A percentile compares a stretch with the other conserved stretches of the same genome.
phyloP scores from a whole-genome alignment of 2,329 filamentous ascomycete species.

The Thelonectria rubi region DNA sequence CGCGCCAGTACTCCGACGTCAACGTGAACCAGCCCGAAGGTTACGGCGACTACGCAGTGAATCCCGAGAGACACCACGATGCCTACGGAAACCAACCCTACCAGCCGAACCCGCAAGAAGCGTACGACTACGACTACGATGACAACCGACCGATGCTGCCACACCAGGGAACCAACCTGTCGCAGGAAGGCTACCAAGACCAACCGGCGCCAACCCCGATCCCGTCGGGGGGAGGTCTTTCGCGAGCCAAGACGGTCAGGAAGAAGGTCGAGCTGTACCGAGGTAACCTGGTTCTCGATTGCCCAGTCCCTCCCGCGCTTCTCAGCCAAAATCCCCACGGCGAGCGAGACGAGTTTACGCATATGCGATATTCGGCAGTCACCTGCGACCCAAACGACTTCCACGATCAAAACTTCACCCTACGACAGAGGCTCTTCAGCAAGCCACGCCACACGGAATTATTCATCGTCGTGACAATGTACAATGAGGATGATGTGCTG shows the following conservation, averaged over 20 bases:
- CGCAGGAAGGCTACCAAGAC: slow-evolving; percentile 57
- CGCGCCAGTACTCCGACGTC: slow-evolving; percentile 60
- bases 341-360: slow-evolving; percentile 89
- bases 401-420: slow-evolving; percentile 86
- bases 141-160: slow-evolving; percentile 81
- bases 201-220: slow-evolving; percentile 49
- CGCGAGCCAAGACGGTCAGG: slow-evolving; percentile 91
- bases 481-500: slow-evolving; percentile 97
- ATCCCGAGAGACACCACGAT: slow-evolving; percentile 88
- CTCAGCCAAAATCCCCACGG: slow-evolving; percentile 89
- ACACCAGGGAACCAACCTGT: slow-evolving; percentile 61
- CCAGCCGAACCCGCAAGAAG: slow-evolving; percentile 71
- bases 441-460: slow-evolving; percentile 93
- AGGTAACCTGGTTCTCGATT: slow-evolving; percentile 96
- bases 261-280: slow-evolving; percentile 98
- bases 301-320: slow-evolving; percentile 88
- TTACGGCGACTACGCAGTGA: slow-evolving; percentile 74
- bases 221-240: slow-evolving; percentile 60
- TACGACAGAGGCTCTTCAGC: slow-evolving; percentile 90
- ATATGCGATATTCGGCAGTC: slow-evolving; percentile 93
- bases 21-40: slow-evolving; percentile 58
- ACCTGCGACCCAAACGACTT: slow-evolving; percentile 94
- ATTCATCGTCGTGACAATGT: slow-evolving; percentile 98
- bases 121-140: slow-evolving; percentile 76
- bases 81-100: slow-evolving; percentile 87